Conservation (phyloP, 1,139 yeast species). For the Wickerhamiella infanticola region DNA sequence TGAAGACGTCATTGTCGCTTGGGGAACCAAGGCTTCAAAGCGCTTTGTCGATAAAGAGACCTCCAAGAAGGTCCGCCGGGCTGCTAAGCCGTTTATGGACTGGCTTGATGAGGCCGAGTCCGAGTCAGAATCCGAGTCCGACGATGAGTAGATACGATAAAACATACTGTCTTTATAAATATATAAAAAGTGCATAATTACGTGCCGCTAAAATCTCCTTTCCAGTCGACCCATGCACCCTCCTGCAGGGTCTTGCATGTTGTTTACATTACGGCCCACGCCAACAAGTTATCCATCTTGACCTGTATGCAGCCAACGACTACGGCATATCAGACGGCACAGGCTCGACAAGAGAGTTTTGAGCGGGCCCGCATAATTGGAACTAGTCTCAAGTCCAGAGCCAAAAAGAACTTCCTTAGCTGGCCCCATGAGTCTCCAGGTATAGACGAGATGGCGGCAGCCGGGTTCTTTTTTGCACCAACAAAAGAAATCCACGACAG, state of each 20-base stretch:
- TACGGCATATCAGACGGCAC: not conserved
- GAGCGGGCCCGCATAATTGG: not conserved
- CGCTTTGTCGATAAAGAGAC: slow-evolving; percentile 86
- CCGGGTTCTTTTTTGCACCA: slow-evolving; percentile 63
- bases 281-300: not conserved
- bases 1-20: slow-evolving; percentile 64
- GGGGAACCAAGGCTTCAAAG: slow-evolving; percentile 90
- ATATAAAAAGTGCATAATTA: not conserved
- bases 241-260: not conserved
- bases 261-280: not conserved
- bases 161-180: not conserved
- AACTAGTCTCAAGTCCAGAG: slow-evolving; percentile 3
- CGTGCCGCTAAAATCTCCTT: not conserved
- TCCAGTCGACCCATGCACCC: not conserved
- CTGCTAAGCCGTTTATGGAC: slow-evolving; percentile 86
- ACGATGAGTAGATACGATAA: slow-evolving; percentile 5
- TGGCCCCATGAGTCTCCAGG: slow-evolving; percentile 24
- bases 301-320: not conserved
- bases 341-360: not conserved
- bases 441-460: slow-evolving; percentile 33
- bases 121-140: slow-evolving; percentile 38
- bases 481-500: slow-evolving; percentile 27
- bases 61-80: slow-evolving; percentile 87
- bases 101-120: slow-evolving; percentile 95
- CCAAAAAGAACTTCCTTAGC: slow-evolving; percentile 12